phyloP scores from a whole-genome alignment of 345 rosid genomes.

The Populus nigra region DNA sequence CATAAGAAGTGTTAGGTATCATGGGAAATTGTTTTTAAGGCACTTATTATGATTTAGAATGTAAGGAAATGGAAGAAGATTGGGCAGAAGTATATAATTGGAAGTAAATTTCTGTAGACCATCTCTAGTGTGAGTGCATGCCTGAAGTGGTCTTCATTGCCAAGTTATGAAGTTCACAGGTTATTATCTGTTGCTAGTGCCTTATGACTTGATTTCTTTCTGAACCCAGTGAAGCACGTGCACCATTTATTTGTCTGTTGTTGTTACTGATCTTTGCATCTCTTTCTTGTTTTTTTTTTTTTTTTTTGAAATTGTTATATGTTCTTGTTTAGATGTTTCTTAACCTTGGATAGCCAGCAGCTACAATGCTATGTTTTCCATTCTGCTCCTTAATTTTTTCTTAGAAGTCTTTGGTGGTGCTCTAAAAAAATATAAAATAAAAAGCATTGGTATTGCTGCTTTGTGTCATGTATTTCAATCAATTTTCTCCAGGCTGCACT shows the following conservation, averaged over 20 bases:
- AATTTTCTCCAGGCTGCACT: constrained; percentile 71
- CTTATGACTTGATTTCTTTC: background rate
- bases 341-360: constrained; percentile 12
- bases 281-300: background rate
- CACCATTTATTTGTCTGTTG: background rate
- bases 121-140: background rate
- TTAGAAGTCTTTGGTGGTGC: background rate
- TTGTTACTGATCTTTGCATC: background rate
- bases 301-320: background rate
- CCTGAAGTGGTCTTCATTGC: background rate
- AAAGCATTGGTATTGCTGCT: background rate
- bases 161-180: background rate
- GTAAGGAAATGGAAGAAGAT: background rate
- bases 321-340: background rate
- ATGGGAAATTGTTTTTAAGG: background rate
- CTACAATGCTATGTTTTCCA: background rate
- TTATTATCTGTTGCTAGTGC: background rate
- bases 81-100: background rate
- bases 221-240: background rate
- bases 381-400: background rate
- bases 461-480: background rate
- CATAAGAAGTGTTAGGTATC: background rate
- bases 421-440: background rate
- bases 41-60: background rate
- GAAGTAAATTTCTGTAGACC: background rate